Base-by-base conservation (phyloP, 2,329 filamentous ascomycete genomes). In the Boeremia lycopersici region DNA sequence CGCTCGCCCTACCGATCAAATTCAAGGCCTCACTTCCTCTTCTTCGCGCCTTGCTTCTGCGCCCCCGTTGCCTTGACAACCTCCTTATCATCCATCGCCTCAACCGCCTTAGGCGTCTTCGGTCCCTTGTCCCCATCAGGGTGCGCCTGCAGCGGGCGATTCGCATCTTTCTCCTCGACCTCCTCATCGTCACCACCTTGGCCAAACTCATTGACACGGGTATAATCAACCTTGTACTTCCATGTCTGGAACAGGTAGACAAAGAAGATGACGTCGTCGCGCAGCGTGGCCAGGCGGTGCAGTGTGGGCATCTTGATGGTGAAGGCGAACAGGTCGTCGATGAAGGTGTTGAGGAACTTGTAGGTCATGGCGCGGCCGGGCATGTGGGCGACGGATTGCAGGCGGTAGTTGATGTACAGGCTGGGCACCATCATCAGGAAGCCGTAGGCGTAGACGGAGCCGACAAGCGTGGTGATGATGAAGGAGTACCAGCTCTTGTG, bases 401-500 rank as follows among this genome's bases (percentile, higher is more conserved):
- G 86, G 11, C 93, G 88, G 81, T 99, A 99, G 83, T 99, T 99
- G 86, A 99, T 99, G 81, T 98, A 99, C 30, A 99, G 82, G 56
- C 87, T 89, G 12, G 95, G 95, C 8, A 99, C 89, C 95, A 99
- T 99, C 92, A 99, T 96, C 58, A 99, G 80, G 83, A 99, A 99
- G 4, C 95, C 95, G 73, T 99, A 99, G 0, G 95, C 93, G 75
- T 99, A 99, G 46, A 99, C 95, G 38, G 89, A 93, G 10, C 93
- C 95, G 19, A 99, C 95, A 9, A 99, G 86, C 0, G 93, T 98
- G 23, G 95, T 87, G 73, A 99, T 96, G 75, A 96, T 84, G 81
- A 93, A 99, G 38, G 89, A 95, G 79, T 97, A 97, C 95, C 95
- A 98, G 43, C 90, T 95, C 82, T 98, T 98, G 82, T 99, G 95